Evolutionary conservation across 2,329 filamentous ascomycete genomes (phyloP), one percentile per base, ranked within the genome.

Genomic region (Chaetothyriales sp.): DNA sequence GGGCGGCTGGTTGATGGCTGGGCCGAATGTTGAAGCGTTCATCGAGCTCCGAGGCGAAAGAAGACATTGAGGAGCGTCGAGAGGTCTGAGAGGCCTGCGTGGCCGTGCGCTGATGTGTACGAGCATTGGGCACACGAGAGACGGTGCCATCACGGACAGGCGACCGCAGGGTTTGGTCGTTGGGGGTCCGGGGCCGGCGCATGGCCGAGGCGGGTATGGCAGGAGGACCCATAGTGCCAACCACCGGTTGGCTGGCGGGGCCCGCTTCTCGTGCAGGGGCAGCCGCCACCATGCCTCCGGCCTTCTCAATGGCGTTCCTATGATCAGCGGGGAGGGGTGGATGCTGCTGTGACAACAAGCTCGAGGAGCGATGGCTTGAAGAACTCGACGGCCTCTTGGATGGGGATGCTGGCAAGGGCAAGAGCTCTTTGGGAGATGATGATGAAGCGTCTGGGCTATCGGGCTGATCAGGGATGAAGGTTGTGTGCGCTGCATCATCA

Each of bases 21-120:
- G 67, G 69, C 9, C 80, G 76, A 43, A 88, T 83, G 64, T 94
- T 89, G 74, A 98, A 97, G 43, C 90, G 80, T 54, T 83, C 82
- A 62, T 98, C 92, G 18, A 98, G 73, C 68, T 98, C 92, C 0
- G 92, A 97, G 5, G 82, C 88, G 65, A 98, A 98, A 0, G 92
- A 97, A 0, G 92, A 95, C 5, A 97, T 80, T 0, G 92, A 98
- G 2, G 89, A 94, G 58, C 86, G 81, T 44, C 85, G 80, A 58
- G 79, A 79, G 44, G 69, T 63, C 55, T 73, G 64, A 54, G 70
- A 72, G 44, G 56, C 51, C 44, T 57, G 46, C 9, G 57, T 59
- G 5, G 65, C 61, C 45, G 67, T 69, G 55, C 59, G 64, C 54
- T 65, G 66, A 15, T 46, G 46, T 15, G 55, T 52, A 15, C 52